These are phyloP conservation scores for Galerina sulciceps DNA, from an alignment of 768 basidiomycete species.

Conservation along the genomic window DNA sequence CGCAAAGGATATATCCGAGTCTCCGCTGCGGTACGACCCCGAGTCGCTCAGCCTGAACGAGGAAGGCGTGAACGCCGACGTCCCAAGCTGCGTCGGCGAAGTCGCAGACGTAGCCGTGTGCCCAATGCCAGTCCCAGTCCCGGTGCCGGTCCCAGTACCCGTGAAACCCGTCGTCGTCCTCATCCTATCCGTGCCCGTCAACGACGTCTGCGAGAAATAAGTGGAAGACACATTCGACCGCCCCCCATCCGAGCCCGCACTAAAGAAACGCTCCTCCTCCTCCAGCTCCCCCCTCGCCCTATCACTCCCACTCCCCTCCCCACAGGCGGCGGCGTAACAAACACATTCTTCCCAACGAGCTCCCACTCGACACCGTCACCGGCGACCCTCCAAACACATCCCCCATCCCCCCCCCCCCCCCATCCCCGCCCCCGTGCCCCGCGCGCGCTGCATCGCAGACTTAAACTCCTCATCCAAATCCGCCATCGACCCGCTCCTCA, in stretches of 20 bases:
- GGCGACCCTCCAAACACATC: conserved; percentile 57
- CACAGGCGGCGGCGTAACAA: conserved; percentile 49
- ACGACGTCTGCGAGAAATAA: conserved; percentile 38
- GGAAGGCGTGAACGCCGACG: conserved; percentile 44
- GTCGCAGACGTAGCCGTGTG: conserved; percentile 27
- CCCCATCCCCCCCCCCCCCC: conserved; percentile 48
- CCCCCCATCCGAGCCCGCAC: conserved; percentile 37
- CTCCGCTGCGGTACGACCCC: conserved; percentile 54
- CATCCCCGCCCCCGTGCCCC: conserved; percentile 42
- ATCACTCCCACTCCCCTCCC: conserved; percentile 37
- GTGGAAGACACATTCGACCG: conserved; percentile 39
- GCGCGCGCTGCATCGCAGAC: conserved; percentile 50
- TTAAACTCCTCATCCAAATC: conserved; percentile 69
- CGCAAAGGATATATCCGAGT: conserved; percentile 38
- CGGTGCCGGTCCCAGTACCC: conserved; percentile 26
- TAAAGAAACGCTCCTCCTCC: conserved; percentile 47
- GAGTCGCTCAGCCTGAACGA: conserved; percentile 57
- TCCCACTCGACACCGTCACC: conserved; percentile 74
- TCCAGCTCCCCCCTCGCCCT: conserved; percentile 34
- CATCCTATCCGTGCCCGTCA: conserved; percentile 26
- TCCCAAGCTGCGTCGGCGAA: conserved; percentile 45
- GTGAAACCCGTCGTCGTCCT: conserved; percentile 28
- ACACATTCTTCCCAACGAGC: conserved; percentile 47
- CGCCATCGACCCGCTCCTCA: conserved; percentile 72
- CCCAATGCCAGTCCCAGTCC: conserved; percentile 28